Evolutionary conservation across 176 grass and related monocot genomes (phyloP), one percentile per base, ranked within the genome.

Genomic region (Oryza glaberrima): DNA sequence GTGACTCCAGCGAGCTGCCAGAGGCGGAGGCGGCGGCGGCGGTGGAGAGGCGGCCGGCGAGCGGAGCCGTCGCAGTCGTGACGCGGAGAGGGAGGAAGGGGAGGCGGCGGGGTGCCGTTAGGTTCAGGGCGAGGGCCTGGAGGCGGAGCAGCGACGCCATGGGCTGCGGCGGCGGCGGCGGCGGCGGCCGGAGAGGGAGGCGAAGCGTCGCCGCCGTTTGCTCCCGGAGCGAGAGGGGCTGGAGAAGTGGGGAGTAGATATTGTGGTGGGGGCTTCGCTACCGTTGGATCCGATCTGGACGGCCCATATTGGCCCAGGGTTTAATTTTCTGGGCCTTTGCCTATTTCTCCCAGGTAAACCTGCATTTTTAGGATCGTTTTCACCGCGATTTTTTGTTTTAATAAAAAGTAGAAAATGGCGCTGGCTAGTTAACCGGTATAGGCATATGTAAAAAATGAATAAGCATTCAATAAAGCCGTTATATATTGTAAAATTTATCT

Each of bases 111-210:
- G 78, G 74, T 34, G 35, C 12, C 11, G 78, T 4, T 54, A 75
- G 28, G 46, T 25, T 65, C 36, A 77, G 68, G 25, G 11, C 26
- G 19, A 92, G 73, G 47, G 36, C 72, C 43, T 73, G 82, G 78
- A 85, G 73, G 58, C 82, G 90, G 60, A 92, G 90, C 30, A 88
- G 74, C 28, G 86, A 88, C 67, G 86, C 78, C 86, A 88, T 92
- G 48, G 77, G 26, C 74, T 51, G 48, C 40, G 63, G 88, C 70
- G 61, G 54, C 72, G 61, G 38, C 72, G 61, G 38, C 16, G 34
- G 35, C 35, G 61, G 54, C 72, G 61, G 38, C 16, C 19, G 28
- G 38, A 36, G 19, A 38, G 45, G 46, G 26, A 13, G 25, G 65
- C 19, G 56, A 45, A 23, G 5, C 38, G 35, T 65, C 36, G 69